Base-by-base conservation (phyloP, 192 early-diverging fungal species). In the Entophlyctis luteolus region DNA sequence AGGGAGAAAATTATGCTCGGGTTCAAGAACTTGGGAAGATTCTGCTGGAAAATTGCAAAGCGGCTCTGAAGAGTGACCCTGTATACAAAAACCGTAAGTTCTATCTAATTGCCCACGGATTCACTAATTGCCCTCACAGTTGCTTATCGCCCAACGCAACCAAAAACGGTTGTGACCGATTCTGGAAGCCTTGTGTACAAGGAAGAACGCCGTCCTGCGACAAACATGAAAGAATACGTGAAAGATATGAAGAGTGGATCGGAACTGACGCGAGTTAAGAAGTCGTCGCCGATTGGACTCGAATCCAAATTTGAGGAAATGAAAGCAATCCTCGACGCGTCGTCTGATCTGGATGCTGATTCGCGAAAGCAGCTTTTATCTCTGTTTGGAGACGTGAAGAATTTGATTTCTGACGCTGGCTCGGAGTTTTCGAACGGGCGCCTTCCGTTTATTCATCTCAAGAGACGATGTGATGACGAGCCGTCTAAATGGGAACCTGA, bases 221-320 rank as follows among this genome's bases (percentile, higher is more conserved):
- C 88, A 77, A 96, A 96, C 86, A 84, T 97, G 75, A 87, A 91
- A 73, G 88, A 94, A 62, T 97, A 95, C 70, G 92, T 97, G 75
- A 84, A 87, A 72, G 89, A 89, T 52, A 91, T 97, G 91, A 79
- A 67, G 6, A 71, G 59, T 46, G 79, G 77, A 3, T 77, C 76
- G 37, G 23, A 72, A 16, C 68, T 84, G 36, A 84, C 82, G 22
- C 69, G 68, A 56, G 50, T 74, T 48, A 12, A 33, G 34, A 71
- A 71, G 35, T n/a, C 49, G 25, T 42, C 29, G 14, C 57, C 67
- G 28, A 89, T 86, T 25, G 80, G 81, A 59, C 82, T 86, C 72
- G 79, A 87, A 73, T 80, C 86, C 48, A 83, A 90, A 73, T 91
- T 87, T 50, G 54, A 76, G 16, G 39, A 78, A 52, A 68, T 84